Percentiles rank a stretch among this genome's conserved stretches.
Conservation (phyloP, 257 asterid genomes). For the Salvia rosmarinus region DNA sequence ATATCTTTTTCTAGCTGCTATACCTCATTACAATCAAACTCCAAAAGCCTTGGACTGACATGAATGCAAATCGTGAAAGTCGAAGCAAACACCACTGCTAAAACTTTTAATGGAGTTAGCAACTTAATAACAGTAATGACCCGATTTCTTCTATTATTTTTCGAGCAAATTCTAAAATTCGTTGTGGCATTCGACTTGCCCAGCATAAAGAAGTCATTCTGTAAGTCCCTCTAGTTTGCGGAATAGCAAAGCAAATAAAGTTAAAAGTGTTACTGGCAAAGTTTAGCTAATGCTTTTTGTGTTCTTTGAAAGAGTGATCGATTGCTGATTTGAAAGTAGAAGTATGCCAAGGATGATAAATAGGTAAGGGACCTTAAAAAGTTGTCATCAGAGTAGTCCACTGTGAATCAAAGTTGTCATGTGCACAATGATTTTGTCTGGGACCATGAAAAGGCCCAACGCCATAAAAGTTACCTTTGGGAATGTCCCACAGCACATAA, state of each 20-base stretch:
- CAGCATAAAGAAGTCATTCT: background rate
- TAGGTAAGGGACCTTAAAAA: background rate
- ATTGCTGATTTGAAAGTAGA: background rate
- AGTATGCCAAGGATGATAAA: background rate
- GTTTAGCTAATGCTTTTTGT: background rate
- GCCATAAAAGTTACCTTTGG: background rate
- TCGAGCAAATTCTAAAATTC: background rate
- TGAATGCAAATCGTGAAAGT: too few relatives aligned
- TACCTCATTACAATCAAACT: slow-evolving; percentile 1
- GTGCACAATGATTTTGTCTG: background rate
- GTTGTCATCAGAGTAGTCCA: too few relatives aligned
- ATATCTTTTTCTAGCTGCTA: slow-evolving; percentile 8
- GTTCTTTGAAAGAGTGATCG: background rate
- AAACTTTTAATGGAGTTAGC: background rate
- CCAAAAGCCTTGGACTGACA: too few relatives aligned
- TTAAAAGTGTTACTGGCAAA: background rate
- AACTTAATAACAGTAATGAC: background rate
- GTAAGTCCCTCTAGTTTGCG: background rate
- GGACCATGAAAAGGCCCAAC: background rate
- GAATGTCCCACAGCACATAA: too few relatives aligned
- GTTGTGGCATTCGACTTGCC: background rate
- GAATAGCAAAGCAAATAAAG: background rate
- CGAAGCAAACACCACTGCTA: slow-evolving; percentile 12
- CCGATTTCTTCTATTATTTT: too few relatives aligned
- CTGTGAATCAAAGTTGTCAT: background rate